Base-by-base conservation (phyloP, 176 grass and related monocot genomes). In the Alopecurus myosuroides region DNA sequence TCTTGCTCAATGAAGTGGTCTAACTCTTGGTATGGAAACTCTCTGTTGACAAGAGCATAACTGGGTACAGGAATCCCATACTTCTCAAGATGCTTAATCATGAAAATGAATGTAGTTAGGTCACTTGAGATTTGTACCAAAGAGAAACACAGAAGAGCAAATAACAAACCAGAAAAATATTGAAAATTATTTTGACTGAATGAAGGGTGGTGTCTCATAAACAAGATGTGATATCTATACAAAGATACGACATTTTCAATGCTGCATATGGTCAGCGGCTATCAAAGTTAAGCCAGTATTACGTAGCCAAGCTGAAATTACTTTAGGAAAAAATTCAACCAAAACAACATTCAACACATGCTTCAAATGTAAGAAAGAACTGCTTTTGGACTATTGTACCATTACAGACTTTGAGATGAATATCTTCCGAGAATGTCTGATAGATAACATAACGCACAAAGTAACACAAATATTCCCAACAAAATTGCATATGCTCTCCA, bases 1-100 rank as follows among this genome's bases (percentile, higher is more conserved):
- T 98, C 97, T 94, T 98, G 97, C 87, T 98, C 97, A 45, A 90
- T 87, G 72, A 98, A 98, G 40, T 94, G 92, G 19, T 94, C 91
- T 78, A 98, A 82, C 51, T 95, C 97, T 95, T 98, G 97, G 84
- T 90, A 88, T 63, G 93, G 93, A 94, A 90, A 94, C 56, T 98
- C 91, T 90, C 97, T 94, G 79, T 91, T 92, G 62, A 95, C 89
- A 80, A 95, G 89, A 90, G 93, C 93, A 92, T 98, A 90, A 94
- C 84, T 92, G 44, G 97, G 97, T 78, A 98, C 93, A 34, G 93
- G 93, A 88, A 98, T 88, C 69, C 91, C 93, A 63, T 86, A 95
- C 81, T 80, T 82, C 88, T 98, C 88, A 46, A 98, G 86, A 83
- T 91, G 77, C 97, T 98, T 87, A 57, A 87, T 31, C 83, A 94